These are phyloP conservation scores for Poa pratensis DNA, from an alignment of 176 grass and related monocot species.

Conservation along the genomic window DNA sequence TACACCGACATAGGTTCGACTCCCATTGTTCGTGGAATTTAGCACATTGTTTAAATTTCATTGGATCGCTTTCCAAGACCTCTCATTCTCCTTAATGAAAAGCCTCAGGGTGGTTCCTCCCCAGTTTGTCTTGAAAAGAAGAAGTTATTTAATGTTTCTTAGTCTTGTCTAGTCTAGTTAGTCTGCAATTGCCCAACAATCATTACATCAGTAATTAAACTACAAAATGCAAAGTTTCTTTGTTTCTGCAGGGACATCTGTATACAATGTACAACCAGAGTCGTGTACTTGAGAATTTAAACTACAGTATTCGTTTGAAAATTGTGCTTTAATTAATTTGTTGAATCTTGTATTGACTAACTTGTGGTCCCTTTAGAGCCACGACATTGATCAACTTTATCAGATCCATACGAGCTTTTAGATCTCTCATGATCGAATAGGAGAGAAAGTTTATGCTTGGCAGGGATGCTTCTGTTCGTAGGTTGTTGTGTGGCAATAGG, in stretches of 20 bases:
- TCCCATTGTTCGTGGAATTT: not conserved
- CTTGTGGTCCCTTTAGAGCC: not conserved
- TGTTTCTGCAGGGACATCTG: not conserved
- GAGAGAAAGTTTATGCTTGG: not conserved
- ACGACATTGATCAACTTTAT: not conserved
- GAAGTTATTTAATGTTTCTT: not conserved
- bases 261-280: not conserved
- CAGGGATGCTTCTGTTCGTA: not conserved
- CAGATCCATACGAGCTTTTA: not conserved
- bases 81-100: not conserved
- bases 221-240: not conserved
- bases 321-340: slow-evolving; percentile 6
- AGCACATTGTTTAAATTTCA: not conserved
- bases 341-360: not conserved
- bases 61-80: not conserved
- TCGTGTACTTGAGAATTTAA: not conserved
- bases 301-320: not conserved
- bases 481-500: not conserved
- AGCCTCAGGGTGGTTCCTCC: not conserved
- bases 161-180: not conserved
- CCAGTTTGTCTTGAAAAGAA: not conserved
- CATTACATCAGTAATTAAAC: not conserved
- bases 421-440: not conserved
- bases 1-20: not conserved
- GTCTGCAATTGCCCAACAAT: not conserved